These are phyloP conservation scores for Tetrahymena malaccensis DNA, from an alignment of 73 alveolate genomes.

Conservation along the genomic window DNA sequence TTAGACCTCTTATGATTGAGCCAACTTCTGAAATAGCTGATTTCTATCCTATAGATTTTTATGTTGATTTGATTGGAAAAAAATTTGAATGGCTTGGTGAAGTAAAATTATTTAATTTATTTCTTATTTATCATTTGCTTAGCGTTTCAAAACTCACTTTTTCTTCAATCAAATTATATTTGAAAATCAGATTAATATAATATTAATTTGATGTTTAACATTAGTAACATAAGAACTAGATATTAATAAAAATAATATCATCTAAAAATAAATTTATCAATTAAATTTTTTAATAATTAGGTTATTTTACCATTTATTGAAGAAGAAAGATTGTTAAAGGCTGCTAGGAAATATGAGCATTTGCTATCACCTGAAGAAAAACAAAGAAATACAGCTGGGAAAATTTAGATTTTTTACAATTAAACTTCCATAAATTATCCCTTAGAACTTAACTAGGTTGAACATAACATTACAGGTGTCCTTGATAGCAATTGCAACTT, in stretches of 20 bases:
- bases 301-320: constrained; percentile 39
- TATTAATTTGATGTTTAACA: too few species aligned
- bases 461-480: not conserved
- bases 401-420: not conserved
- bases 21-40: constrained; percentile 80
- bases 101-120: not conserved
- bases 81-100: constrained; percentile 92
- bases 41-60: constrained; percentile 95
- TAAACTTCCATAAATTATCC: not conserved
- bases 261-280: not conserved
- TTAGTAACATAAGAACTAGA: too few species aligned
- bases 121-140: too few species aligned
- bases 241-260: too few species aligned
- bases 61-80: constrained; percentile 93
- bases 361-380: not conserved
- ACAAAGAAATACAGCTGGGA: not conserved
- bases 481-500: not conserved
- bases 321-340: constrained; percentile 36
- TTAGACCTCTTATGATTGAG: constrained; percentile 52
- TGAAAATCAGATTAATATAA: too few species aligned
- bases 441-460: not conserved
- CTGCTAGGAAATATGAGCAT: not conserved
- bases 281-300: not conserved
- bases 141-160: too few species aligned
- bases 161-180: too few species aligned